Base-by-base conservation (phyloP, 2,329 filamentous ascomycete species). In the Ceratocystis ficicola region DNA sequence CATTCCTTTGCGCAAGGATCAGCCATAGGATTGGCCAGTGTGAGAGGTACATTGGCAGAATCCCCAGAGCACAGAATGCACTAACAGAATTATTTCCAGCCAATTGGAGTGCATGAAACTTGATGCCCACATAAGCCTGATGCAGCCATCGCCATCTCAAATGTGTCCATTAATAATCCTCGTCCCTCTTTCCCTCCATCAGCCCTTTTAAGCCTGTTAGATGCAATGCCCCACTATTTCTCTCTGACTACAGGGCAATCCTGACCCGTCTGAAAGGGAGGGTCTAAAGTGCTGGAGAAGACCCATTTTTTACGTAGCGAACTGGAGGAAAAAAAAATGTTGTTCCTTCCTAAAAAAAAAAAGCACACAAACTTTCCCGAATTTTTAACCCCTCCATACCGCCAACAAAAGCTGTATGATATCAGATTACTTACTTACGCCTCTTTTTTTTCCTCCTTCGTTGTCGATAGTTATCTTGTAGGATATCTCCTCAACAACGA, bases 381-480 rank as follows among this genome's bases (percentile, higher is more conserved):
- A 65, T 67, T 67, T 67, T 67, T 60, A 61, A 67, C 66, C 66
- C 66, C 63, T 65, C 66, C 50, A 63, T 65, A 30, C 32, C 32
- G 46, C 41, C 20, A 44, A 15, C 36, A 32, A n/a, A 41, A 52
- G 36, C 41, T 57, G 22, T 52, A 46, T 65, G 52, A 65, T 65
- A 65, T 65, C 63, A 65, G 44, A 65, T 48, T 48, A 59, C 55
- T 28, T 10, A 25, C 15, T 28, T 10, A 25, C 15, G 48, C 10
- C 22, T 63, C 22, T 46, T 57, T 62, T 52, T 46, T 41, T 41
- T 41, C 10, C 15, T 41, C 36, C 36, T 12, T 41, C 36, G 10
- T 15, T 15, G 36, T 15, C 36, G 5, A 41, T 12, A 3, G 3
- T 15, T 41, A 41, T 41, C 36, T 12, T 15, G 3, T 41, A 3